These are phyloP conservation scores for Lactifluus echinatus DNA, from an alignment of 768 basidiomycete species.

Conservation along the genomic window DNA sequence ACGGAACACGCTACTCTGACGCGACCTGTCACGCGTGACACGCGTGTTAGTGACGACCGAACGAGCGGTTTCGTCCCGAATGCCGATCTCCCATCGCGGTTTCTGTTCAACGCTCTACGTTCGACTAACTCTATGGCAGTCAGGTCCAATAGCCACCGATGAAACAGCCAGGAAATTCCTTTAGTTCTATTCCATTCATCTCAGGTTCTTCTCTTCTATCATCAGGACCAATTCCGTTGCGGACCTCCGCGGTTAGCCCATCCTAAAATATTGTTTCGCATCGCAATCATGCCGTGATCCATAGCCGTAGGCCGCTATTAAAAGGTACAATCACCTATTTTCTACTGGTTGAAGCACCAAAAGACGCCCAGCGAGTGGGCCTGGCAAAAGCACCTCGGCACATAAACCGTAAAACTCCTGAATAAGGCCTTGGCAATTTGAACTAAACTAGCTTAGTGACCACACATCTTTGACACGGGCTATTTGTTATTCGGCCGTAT, in stretches of 20 bases:
- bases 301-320: neutral
- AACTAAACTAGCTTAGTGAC: neutral
- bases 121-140: neutral
- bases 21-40: slow-evolving; percentile 17
- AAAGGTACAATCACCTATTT: neutral
- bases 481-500: slow-evolving; percentile 10
- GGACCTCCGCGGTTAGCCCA: neutral
- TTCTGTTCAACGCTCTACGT: neutral
- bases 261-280: neutral
- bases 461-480: neutral
- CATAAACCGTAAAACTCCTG: neutral
- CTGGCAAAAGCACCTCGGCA: neutral
- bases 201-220: neutral
- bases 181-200: neutral
- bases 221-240: neutral
- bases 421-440: neutral
- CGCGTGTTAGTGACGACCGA: neutral
- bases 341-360: neutral
- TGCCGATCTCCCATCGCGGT: neutral
- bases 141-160: neutral
- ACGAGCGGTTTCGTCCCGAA: neutral
- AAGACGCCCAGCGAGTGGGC: neutral
- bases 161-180: neutral
- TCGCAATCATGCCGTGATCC: neutral
- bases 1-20: too few species aligned